A percentile compares a stretch with the other conserved stretches of the same genome.
phyloP scores from a whole-genome alignment of 2,329 filamentous ascomycete genomes.

The Venturia pyrina region DNA sequence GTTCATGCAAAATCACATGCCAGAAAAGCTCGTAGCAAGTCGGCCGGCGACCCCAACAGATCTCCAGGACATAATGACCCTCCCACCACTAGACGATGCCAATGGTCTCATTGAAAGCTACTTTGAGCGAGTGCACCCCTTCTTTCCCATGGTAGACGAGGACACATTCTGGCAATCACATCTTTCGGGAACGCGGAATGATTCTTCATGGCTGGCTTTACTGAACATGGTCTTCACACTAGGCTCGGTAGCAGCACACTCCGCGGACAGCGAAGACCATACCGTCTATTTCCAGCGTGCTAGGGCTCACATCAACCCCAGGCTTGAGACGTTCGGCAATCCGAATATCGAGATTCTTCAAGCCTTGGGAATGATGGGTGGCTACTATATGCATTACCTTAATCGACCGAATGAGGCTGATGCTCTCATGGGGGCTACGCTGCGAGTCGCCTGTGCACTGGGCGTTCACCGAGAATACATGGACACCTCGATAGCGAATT shows the following conservation, averaged over 20 bases:
- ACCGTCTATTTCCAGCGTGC: slow-evolving; percentile 60
- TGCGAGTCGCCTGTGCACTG: slow-evolving; percentile 65
- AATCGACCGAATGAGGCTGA: slow-evolving; percentile 71
- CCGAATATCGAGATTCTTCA: slow-evolving; percentile 66
- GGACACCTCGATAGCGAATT: slow-evolving; percentile 17
- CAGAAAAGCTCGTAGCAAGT: slow-evolving; percentile 10
- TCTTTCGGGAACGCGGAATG: slow-evolving; percentile 46
- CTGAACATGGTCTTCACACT: slow-evolving; percentile 70
- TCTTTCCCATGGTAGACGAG: slow-evolving; percentile 66
- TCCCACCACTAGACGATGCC: slow-evolving; percentile 50
- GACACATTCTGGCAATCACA: slow-evolving; percentile 58
- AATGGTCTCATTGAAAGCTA: slow-evolving; percentile 65
- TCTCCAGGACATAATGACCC: slow-evolving; percentile 34
- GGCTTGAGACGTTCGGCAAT: slow-evolving; percentile 56
- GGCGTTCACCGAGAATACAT: slow-evolving; percentile 58
- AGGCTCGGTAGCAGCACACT: slow-evolving; percentile 60
- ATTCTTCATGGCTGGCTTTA: slow-evolving; percentile 61
- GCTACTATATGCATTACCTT: slow-evolving; percentile 69
- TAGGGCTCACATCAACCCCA: slow-evolving; percentile 49
- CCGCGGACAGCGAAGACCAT: slow-evolving; percentile 53
- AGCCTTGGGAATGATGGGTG: slow-evolving; percentile 59
- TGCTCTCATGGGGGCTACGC: slow-evolving; percentile 58
- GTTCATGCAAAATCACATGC: slow-evolving; percentile 35
- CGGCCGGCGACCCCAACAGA: slow-evolving; percentile 19
- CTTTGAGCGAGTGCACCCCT: slow-evolving; percentile 62